Evolutionary conservation across 768 basidiomycete species (phyloP).

Genomic region (Myochromella boudieri): DNA sequence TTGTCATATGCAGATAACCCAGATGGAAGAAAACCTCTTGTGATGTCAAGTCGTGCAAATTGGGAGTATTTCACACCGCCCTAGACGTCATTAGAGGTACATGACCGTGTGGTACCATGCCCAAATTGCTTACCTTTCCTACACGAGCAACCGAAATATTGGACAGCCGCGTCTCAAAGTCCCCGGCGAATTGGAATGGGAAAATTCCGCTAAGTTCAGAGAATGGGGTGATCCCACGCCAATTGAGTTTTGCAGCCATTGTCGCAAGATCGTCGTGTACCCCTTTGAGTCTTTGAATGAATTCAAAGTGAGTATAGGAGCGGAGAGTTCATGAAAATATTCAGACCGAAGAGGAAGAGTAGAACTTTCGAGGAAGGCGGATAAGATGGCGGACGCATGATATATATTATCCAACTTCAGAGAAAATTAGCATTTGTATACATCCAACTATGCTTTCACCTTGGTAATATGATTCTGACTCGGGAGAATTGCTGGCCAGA

Average conservation of each 20-base stretch:
- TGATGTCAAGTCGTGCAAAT: constrained; percentile 52
- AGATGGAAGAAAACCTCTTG: constrained; percentile 53
- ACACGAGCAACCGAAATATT: constrained; percentile 39
- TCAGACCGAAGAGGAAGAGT: constrained; percentile 60
- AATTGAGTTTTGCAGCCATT: constrained; percentile 49
- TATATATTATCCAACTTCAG: constrained; percentile 36
- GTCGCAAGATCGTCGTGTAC: constrained; percentile 39
- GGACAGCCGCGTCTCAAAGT: constrained; percentile 28
- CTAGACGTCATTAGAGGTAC: neutral
- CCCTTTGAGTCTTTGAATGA: constrained; percentile 25
- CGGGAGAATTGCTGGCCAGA: constrained; percentile 40
- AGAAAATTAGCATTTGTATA: neutral
- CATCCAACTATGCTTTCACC: constrained; percentile 19
- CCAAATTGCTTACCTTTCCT: constrained; percentile 17
- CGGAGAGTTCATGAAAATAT: constrained; percentile 3
- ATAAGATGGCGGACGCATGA: constrained; percentile 57
- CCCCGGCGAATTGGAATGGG: constrained; percentile 34
- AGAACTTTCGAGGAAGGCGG: constrained; percentile 55
- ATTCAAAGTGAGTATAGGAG: constrained; percentile 3
- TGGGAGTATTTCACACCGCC: constrained; percentile 13
- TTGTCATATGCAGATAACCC: constrained; percentile 36
- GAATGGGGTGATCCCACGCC: constrained; percentile 53
- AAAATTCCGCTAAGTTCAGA: constrained; percentile 56
- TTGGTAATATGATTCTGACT: constrained; percentile 20
- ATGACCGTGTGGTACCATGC: neutral